Conservation (phyloP, 495 filamentous ascomycete genomes). For the Penicillium arizonense region DNA sequence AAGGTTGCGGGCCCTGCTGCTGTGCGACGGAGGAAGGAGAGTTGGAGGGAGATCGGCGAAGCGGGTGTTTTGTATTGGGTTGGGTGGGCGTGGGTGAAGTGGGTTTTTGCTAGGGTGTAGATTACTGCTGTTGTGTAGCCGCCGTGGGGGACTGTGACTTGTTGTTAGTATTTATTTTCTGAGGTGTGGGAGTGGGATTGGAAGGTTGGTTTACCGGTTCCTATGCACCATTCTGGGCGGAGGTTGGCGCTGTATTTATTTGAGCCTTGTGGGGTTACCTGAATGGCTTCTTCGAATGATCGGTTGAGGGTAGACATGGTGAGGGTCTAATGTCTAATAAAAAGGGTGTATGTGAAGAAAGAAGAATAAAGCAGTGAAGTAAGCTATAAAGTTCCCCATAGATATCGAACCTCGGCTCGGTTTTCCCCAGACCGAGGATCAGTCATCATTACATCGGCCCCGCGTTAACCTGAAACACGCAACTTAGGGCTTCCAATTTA, state of each 20-base stretch:
- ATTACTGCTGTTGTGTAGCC: conserved; percentile 71
- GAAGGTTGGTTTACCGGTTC: conserved; percentile 48
- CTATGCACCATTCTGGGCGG: conserved; percentile 67
- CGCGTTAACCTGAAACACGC: too few relatives aligned
- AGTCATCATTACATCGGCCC: neutral
- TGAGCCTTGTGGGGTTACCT: conserved; percentile 51
- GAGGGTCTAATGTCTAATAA: too few relatives aligned
- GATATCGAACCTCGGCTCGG: conserved; percentile 5
- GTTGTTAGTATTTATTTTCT: neutral
- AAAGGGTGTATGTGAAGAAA: neutral
- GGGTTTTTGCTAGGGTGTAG: conserved; percentile 56
- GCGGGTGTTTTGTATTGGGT: conserved; percentile 58
- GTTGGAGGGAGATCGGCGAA: conserved; percentile 61
- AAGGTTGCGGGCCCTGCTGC: conserved; percentile 60
- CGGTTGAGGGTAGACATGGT: conserved; percentile 23
- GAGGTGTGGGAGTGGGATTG: neutral
- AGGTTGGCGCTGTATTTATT: conserved; percentile 63
- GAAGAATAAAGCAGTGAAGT: neutral
- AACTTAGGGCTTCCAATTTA: neutral
- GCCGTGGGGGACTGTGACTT: conserved; percentile 70
- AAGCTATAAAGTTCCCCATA: neutral
- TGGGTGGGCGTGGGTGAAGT: conserved; percentile 64
- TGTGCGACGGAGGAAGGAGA: conserved; percentile 71
- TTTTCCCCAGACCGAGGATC: conserved; percentile 1
- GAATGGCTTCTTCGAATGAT: conserved; percentile 58